Evolutionary conservation across 106 monocot genomes (phyloP).

Genomic region (Alisma plantagoaquatica): DNA sequence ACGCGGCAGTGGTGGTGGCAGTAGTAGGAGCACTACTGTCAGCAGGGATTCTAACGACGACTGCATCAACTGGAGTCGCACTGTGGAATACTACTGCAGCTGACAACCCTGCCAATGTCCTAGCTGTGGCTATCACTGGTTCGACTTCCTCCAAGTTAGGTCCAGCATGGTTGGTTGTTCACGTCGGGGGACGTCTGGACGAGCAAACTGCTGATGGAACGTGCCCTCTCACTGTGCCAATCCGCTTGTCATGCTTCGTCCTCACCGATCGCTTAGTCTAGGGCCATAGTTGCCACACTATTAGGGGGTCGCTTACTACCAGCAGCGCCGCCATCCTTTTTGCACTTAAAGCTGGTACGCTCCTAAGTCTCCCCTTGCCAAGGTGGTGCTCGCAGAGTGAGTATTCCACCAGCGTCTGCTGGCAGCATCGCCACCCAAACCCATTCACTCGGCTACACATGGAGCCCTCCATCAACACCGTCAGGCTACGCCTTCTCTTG

Average conservation of each 20-base stretch:
- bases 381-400: slow-evolving; percentile 80
- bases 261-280: slow-evolving; percentile 3
- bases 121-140: background rate
- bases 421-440: slow-evolving; percentile 72
- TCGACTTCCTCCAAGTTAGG: too few species aligned
- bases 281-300: background rate
- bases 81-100: background rate
- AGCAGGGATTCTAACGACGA: background rate
- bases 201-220: slow-evolving; percentile 49
- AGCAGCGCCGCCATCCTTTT: too few species aligned
- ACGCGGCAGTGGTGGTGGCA: background rate
- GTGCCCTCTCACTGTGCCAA: slow-evolving; percentile 44
- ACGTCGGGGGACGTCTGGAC: too few species aligned
- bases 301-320: background rate
- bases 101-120: background rate
- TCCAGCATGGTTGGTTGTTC: too few species aligned
- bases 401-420: slow-evolving; percentile 66
- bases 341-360: slow-evolving; percentile 26
- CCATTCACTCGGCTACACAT: slow-evolving; percentile 81
- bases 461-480: slow-evolving; percentile 54
- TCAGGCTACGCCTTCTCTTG: slow-evolving; percentile 27
- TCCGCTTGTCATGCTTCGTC: slow-evolving; percentile 20
- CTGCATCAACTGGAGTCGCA: background rate
- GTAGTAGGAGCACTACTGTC: background rate
- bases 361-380: slow-evolving; percentile 61